A percentile compares a stretch with the other conserved stretches of the same genome.
Conservation (phyloP, 2,329 filamentous ascomycete species). For the Simplicillium aogashimaense region DNA sequence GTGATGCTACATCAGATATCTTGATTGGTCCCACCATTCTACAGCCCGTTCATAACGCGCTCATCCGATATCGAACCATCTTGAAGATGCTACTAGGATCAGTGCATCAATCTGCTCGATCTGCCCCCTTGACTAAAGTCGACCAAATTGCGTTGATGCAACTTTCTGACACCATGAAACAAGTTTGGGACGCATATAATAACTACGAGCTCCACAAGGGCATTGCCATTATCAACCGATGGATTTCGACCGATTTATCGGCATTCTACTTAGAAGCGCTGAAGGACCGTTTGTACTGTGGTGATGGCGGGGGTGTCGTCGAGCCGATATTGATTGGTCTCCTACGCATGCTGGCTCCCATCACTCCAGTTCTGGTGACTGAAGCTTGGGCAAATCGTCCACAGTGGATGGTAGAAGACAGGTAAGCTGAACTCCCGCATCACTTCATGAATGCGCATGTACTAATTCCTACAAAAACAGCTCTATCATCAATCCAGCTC, state of each 20-base stretch:
- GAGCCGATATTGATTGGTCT: conserved; percentile 62
- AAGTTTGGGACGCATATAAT: conserved; percentile 55
- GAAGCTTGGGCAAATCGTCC: conserved; percentile 80
- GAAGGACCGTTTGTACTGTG: conserved; percentile 89
- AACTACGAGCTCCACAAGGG: conserved; percentile 78
- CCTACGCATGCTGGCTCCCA: conserved; percentile 67
- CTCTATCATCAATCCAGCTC: conserved; percentile 26
- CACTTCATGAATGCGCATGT: neutral
- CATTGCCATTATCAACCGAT: conserved; percentile 63
- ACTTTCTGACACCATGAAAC: conserved; percentile 52
- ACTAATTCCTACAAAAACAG: conserved; percentile 14
- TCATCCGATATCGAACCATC: conserved; percentile 82
- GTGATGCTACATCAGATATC: conserved; percentile 85
- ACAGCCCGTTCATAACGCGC: conserved; percentile 60
- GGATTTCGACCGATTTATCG: conserved; percentile 74
- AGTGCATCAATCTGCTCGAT: conserved; percentile 44
- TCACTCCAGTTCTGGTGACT: conserved; percentile 75
- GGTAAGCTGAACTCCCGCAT: conserved; percentile 18
- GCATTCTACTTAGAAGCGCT: conserved; percentile 89
- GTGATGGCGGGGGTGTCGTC: conserved; percentile 54
- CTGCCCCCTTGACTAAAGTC: conserved; percentile 41
- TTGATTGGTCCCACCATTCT: conserved; percentile 71
- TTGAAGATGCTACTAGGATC: conserved; percentile 85
- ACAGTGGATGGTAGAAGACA: conserved; percentile 43
- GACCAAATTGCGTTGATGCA: conserved; percentile 74